Conservation (phyloP, 495 filamentous ascomycete genomes). For the Penicillium ochrochloron region DNA sequence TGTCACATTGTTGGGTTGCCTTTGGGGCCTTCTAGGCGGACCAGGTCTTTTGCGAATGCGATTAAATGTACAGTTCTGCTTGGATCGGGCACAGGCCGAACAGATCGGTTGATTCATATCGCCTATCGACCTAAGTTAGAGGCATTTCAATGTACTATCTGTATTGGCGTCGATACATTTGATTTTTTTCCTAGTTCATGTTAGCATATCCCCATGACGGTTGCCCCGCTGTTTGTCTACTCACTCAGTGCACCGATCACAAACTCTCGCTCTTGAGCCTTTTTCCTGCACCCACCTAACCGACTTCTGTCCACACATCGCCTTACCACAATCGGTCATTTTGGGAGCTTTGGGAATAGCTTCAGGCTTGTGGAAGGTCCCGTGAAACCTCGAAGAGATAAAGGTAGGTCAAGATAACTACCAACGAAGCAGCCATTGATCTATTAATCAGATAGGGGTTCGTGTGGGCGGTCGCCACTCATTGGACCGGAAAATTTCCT, state of each 20-base stretch:
- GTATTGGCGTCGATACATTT: not conserved
- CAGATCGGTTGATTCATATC: constrained; percentile 4
- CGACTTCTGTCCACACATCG: not conserved
- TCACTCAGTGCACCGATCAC: not conserved
- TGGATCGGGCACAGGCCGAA: constrained; percentile 2
- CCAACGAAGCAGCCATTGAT: not conserved
- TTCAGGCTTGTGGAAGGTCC: not conserved
- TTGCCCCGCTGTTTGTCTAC: not conserved
- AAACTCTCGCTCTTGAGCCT: not conserved
- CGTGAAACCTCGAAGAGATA: not conserved
- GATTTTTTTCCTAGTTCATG: not conserved
- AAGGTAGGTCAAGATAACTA: not conserved
- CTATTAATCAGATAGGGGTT: not conserved
- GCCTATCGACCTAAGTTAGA: not conserved
- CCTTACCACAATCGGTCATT: not conserved
- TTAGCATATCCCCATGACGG: not conserved
- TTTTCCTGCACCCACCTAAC: not conserved
- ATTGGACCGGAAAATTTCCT: not conserved
- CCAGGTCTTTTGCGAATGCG: constrained; percentile 8
- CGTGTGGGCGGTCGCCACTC: not conserved
- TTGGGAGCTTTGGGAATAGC: not conserved
- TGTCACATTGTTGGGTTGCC: not conserved
- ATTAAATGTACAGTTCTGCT: constrained; percentile 6
- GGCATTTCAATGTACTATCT: not conserved
- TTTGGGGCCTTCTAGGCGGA: not conserved